These are phyloP conservation scores for Dictyophora rubrovolvata DNA, from an alignment of 768 basidiomycete genomes.

Conservation along the genomic window DNA sequence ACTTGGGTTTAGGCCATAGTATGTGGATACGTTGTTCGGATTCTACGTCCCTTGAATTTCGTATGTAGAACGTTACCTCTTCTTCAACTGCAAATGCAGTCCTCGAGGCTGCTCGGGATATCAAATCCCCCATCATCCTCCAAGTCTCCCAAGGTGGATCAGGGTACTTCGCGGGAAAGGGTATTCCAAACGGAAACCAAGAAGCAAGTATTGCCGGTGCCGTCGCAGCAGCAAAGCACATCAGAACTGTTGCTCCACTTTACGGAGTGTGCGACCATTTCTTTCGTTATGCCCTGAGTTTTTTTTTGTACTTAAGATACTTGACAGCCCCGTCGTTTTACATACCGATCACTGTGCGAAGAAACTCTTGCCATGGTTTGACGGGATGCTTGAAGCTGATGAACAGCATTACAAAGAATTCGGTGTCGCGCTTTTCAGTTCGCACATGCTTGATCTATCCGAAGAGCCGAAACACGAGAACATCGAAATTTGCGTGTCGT, in stretches of 20 bases:
- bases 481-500: conserved; percentile 86
- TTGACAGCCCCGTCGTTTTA: conserved; percentile 77
- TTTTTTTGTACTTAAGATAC: neutral
- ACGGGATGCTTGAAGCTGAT: conserved; percentile 96
- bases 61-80: conserved; percentile 81
- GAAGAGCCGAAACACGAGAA: conserved; percentile 90
- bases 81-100: conserved; percentile 91
- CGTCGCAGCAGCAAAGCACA: conserved; percentile 82
- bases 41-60: conserved; percentile 7
- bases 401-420: conserved; percentile 87
- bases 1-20: conserved; percentile 55
- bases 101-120: conserved; percentile 92
- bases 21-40: conserved; percentile 24
- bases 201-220: conserved; percentile 93
- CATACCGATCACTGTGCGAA: conserved; percentile 99
- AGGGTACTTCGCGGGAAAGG: conserved; percentile 96
- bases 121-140: conserved; percentile 95
- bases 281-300: neutral
- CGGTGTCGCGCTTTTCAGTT: conserved; percentile 82
- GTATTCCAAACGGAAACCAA: conserved; percentile 88
- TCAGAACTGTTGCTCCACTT: conserved; percentile 74
- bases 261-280: conserved; percentile 71
- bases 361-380: conserved; percentile 98
- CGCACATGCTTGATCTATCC: conserved; percentile 98
- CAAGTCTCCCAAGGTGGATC: conserved; percentile 96